Evolutionary conservation across 164 flowering plant species (phyloP).

Genomic region (Sedum album): DNA sequence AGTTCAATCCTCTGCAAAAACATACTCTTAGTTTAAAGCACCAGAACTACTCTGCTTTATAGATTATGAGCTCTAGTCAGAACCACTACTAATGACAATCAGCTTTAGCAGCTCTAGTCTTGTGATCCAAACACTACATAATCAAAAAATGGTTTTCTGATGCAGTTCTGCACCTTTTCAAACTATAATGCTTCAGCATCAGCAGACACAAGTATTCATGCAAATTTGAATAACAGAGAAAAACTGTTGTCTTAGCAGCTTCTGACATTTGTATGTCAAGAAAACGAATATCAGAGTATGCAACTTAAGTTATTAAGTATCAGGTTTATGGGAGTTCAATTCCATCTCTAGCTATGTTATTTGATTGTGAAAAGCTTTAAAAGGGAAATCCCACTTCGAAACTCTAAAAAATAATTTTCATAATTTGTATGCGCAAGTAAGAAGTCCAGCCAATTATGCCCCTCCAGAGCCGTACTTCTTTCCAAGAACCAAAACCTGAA

Average conservation of each 20-base stretch:
- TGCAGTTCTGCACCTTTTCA: background rate
- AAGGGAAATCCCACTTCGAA: constrained; percentile 2
- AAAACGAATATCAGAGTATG: background rate
- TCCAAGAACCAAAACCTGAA: constrained; percentile 51
- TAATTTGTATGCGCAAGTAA: no score
- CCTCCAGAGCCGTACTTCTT: no score
- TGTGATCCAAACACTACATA: no score
- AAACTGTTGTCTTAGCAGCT: background rate
- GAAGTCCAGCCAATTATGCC: constrained; percentile 23
- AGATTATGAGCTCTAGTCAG: no score
- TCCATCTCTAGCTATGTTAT: constrained; percentile 2
- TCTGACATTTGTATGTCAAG: background rate
- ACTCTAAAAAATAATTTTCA: constrained; percentile 22
- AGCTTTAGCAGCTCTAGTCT: no score
- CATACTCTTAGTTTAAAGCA: no score
- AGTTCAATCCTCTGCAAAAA: no score
- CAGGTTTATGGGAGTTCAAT: background rate
- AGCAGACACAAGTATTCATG: background rate
- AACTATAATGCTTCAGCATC: background rate
- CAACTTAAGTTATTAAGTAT: background rate
- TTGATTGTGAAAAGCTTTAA: constrained; percentile 11
- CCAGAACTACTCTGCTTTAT: no score
- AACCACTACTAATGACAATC: no score
- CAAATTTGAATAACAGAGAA: background rate
- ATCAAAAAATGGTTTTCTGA: background rate